Evolutionary conservation across 495 filamentous ascomycete genomes (phyloP).

Genomic region (Cladorrhinum samala): DNA sequence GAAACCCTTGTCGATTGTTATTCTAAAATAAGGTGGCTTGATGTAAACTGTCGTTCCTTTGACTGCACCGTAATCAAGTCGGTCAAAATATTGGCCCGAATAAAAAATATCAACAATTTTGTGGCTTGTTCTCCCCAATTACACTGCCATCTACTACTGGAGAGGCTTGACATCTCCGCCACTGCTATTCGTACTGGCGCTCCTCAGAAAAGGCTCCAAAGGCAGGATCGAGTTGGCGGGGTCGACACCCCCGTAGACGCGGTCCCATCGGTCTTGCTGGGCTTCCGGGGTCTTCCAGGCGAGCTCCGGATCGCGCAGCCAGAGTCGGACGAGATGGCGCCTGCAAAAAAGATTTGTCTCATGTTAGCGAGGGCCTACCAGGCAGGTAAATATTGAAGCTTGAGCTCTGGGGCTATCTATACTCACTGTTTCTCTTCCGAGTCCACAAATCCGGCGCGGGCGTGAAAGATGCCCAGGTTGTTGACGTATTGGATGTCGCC

Average conservation of each 20-base stretch:
- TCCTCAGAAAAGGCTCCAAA: constrained; percentile 45
- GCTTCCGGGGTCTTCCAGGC: constrained; percentile 37
- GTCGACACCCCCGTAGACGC: constrained; percentile 46
- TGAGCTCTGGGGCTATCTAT: neutral
- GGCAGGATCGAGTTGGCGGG: constrained; percentile 48
- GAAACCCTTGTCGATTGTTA: too few relatives aligned
- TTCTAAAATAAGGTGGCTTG: constrained; percentile 8
- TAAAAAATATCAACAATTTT: neutral
- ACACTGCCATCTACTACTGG: too few relatives aligned
- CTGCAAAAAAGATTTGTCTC: neutral
- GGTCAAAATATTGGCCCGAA: neutral
- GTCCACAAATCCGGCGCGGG: constrained; percentile 42
- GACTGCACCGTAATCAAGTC: neutral
- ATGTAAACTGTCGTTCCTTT: neutral
- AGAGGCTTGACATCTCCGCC: neutral
- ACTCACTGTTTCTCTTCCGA: constrained; percentile 42
- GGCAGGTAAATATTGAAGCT: neutral
- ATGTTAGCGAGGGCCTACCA: too few relatives aligned
- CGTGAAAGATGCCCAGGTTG: constrained; percentile 49
- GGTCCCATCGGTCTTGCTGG: constrained; percentile 45
- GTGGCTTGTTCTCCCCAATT: too few relatives aligned
- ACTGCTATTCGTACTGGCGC: constrained; percentile 27
- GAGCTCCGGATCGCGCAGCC: constrained; percentile 39
- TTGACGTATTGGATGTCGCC: constrained; percentile 52
- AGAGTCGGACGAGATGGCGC: constrained; percentile 31